Base-by-base conservation (phyloP, 306 rosid genomes). In the Quercus berberidifolia region DNA sequence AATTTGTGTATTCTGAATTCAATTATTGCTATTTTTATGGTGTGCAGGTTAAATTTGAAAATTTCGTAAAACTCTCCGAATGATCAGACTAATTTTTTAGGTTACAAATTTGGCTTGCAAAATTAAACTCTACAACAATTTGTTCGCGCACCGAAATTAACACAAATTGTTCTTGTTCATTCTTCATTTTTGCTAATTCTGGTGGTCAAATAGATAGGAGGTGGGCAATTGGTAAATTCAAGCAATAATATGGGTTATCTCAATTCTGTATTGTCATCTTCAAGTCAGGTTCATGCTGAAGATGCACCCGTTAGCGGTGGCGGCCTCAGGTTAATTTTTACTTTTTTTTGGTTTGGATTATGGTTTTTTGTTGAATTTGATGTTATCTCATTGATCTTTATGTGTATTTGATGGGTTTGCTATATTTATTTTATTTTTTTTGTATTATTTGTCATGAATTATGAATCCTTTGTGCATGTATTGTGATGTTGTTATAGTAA, bases 221-320 rank as follows among this genome's bases (percentile, higher is more conserved):
- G 79, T 77, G 83, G 72, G 82, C 76, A 77, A 76, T 82, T 90
- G 76, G 89, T 83, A 81, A 55, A 87, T 83, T 80, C 88, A 55
- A 77, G 76, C 85, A 69, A 79, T 76, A 83, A 84, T 38, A 95
- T 94, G 98, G 97, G 97, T 13, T 92, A 91, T 92, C 88, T 92
- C 86, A 88, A 92, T 91, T 83, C 96, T 6, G 93, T 86, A 74
- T 80, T 91, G 71, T 70, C 98, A 67, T 81, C 97, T 81, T 85
- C 97, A 51, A 88, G 75, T 83, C 97, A 89, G 83, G 87, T 89
- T 86, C 89, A 83, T 82, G 83, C 89, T 26, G 93, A 88, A 55
- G 94, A 92, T 49, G 87, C 92, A 19, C 93, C 96, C 25, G 97
- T 84, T 5, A 92, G 89, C 90, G 97, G 98, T 17, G 97, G 97